Evolutionary conservation across 805 yeast species (phyloP), one percentile per base, ranked within the genome.

Genomic region (Tetrapisispora nanseiensis): DNA sequence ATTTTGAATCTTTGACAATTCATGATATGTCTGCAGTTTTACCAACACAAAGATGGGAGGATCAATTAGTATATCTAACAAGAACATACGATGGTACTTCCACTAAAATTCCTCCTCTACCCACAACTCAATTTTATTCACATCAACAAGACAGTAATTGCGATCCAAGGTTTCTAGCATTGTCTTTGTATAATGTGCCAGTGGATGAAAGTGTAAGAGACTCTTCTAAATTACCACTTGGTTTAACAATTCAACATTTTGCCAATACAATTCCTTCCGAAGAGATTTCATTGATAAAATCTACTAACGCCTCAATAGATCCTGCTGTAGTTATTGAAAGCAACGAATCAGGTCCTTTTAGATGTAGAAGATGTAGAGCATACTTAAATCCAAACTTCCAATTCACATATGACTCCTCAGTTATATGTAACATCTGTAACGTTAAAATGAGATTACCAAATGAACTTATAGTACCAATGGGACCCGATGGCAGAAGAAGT

Each of bases 351-450:
- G 66, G 63, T 69, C 20, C 95, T 0, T 80, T 94, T 27, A 75
- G 99, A 51, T 92, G 99, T 64, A 75, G 77, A 50, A 80, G 97
- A 47, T 92, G 99, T 65, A 76, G 96, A 43, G 76, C 95, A 1
- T 92, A 87, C 61, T 71, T 87, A 47, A 92, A 90, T 58, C 94
- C 97, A 3, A 75, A 79, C 16, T 82, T 84, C 78, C 79, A 76
- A 50, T 66, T 71, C 41, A 70, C 76, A 6, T 72, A 71, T 42
- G 79, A 80, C 22, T 74, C 78, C 33, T 68, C 65, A 44, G 83
- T 86, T 62, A 69, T 76, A 11, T 92, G 98, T 69, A 90, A 90
- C 62, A 74, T 92, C 55, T 92, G 98, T 65, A 78, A 78, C 47
- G 83, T 82, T 51, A 74, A 86, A 41, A 82, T 81, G 55, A 66